Evolutionary conservation across 768 basidiomycete species (phyloP).

Genomic region (Dentipellis sp.): DNA sequence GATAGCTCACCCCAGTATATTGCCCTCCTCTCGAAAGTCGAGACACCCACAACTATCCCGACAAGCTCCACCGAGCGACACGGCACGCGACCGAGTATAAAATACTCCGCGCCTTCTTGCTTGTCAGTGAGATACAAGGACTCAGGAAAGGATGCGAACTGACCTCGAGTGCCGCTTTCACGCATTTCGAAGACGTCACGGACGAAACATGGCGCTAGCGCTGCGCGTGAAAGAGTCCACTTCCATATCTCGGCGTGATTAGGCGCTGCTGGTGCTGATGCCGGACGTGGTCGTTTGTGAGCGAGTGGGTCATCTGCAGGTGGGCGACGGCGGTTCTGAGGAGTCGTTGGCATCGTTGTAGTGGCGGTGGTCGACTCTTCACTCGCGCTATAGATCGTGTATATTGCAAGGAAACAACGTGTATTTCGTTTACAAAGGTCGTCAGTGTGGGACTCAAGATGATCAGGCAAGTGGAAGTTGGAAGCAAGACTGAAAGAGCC

Average conservation of each 20-base stretch:
- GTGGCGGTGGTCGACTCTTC: no score
- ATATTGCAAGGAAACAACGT: no score
- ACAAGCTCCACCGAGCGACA: conserved; percentile 55
- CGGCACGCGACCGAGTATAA: conserved; percentile 63
- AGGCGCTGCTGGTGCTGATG: no score
- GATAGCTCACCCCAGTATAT: conserved; percentile 44
- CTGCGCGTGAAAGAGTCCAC: not conserved
- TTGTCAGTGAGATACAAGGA: not conserved
- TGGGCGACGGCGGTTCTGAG: no score
- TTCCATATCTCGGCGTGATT: not conserved
- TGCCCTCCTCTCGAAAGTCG: conserved; percentile 47
- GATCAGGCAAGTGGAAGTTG: no score
- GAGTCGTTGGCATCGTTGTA: no score
- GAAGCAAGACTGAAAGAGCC: no score
- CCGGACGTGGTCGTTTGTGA: no score
- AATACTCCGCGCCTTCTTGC: conserved; percentile 45
- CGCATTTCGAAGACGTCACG: not conserved
- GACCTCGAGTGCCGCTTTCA: not conserved
- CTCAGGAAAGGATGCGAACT: conserved; percentile 2
- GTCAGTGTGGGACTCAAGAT: no score
- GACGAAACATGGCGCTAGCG: conserved; percentile 1
- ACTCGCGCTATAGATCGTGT: no score
- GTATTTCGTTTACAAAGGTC: no score
- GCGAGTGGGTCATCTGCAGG: no score
- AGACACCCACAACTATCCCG: conserved; percentile 57